Percentiles rank a stretch among this genome's conserved stretches.
These are phyloP conservation scores for Flaveria sonorensis DNA, from an alignment of 129 eudicot genomes.

Conservation along the genomic window DNA sequence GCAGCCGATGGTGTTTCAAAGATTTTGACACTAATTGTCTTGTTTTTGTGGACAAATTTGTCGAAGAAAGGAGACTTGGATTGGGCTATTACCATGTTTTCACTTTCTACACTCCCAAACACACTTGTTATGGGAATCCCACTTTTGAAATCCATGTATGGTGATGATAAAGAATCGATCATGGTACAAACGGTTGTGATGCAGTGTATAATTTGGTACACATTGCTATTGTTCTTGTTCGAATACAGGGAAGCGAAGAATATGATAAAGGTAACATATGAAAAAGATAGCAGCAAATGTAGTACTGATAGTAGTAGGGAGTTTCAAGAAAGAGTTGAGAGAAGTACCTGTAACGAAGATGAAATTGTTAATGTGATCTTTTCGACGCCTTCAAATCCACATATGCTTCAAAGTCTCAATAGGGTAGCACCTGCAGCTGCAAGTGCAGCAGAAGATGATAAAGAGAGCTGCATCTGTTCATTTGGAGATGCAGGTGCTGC, in stretches of 20 bases:
- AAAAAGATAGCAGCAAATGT: constrained; percentile 12
- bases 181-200: constrained; percentile 72
- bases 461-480: constrained; percentile 43
- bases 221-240: constrained; percentile 59
- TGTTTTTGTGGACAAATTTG: constrained; percentile 47
- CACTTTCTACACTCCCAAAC: constrained; percentile 69
- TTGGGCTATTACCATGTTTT: constrained; percentile 67
- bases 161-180: constrained; percentile 55
- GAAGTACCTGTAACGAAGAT: constrained; percentile 33
- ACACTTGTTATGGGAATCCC: constrained; percentile 80
- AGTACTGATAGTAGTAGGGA: constrained; percentile 14
- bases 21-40: constrained; percentile 43
- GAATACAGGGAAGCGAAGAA: constrained; percentile 64
- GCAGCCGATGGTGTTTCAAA: constrained; percentile 69
- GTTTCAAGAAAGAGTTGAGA: constrained; percentile 32
- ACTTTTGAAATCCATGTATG: constrained; percentile 63
- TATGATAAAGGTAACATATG: constrained; percentile 33
- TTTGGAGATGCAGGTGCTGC: constrained; percentile 45
- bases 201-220: constrained; percentile 76
- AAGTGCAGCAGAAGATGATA: constrained; percentile 34
- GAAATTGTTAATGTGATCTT: constrained; percentile 35
- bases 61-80: constrained; percentile 50
- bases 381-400: constrained; percentile 35
- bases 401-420: constrained; percentile 35
- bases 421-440: constrained; percentile 39